Base-by-base conservation (phyloP, 805 yeast species). In the Candida bentonensis region DNA sequence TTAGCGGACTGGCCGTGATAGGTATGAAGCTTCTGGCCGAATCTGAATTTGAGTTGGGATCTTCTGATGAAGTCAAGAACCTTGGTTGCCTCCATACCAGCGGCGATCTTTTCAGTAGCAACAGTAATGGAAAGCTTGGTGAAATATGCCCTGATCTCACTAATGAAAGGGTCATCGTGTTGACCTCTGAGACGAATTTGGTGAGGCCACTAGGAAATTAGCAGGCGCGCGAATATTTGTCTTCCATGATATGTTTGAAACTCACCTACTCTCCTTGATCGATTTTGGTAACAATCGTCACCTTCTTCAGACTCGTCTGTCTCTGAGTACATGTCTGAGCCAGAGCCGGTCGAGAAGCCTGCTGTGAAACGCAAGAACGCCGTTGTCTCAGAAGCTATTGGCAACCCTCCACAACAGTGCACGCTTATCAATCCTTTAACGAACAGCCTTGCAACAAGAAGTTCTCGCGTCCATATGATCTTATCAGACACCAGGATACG, bases 401-500 rank as follows among this genome's bases (percentile, higher is more conserved):
- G 15, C 22, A 17, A 17, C n/a, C 40, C 21, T 4, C 23, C 21
- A 15, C 36, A 30, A 4, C n/a, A 9, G 5, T 30, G 36, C 36
- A 30, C 7, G 13, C 36, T 30, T 15, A 61, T 70, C 7, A 77
- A 77, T 53, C 81, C 84, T 3, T 58, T 72, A 22, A 75, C 83
- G 0, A 82, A 15, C 57, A 67, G 49, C 74, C 76, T 21, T 85
- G 95, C 62, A 65, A 72, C 52, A 83, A 83, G 63, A 78, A 78
- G 55, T 89, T 89, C 58, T 86, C 96, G 15, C 75, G 98, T 57
- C 94, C 96, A 17, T 89, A 89, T 59, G 98, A 89, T 66, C 69
- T 89, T 56, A 82, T 88, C 22, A 76, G 98, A 54, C 98, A 89
- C 62, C 96, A 89, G 62, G 95, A 89, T 56, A 92, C 97, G 0